Base-by-base conservation (phyloP, 2,329 filamentous ascomycete genomes). In the Sporothrix curviconia region DNA sequence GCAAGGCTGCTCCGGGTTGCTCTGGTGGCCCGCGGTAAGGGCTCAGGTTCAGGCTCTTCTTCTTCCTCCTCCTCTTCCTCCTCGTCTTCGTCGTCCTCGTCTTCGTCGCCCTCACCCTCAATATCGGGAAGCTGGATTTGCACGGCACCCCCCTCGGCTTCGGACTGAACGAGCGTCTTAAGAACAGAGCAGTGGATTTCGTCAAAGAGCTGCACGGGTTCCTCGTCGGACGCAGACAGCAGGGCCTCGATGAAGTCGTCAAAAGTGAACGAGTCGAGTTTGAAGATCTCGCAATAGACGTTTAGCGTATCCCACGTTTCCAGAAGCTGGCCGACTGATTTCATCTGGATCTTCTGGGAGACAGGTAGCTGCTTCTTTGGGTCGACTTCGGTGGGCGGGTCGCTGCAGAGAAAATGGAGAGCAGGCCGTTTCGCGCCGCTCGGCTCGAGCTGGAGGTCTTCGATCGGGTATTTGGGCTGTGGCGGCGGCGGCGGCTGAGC, bases 281-380 rank as follows among this genome's bases (percentile, higher is more conserved):
- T 84, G 68, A 95, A 95, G 17, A 96, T 87, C 66, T 96, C 90
- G 67, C 91, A 95, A 68, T 96, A 96, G n/a, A 99, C 92, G 66
- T 96, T 99, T 34, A 99, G 78, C 0, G 92, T 96, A 65, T 96
- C 91, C 94, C 94, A 99, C 0, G 89, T 90, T 72, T 96, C 92
- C 24, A 99, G 74, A 15, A 97, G 75, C 2, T 84, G 80, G 0
- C 92, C 91, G n/a, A 96, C 83, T 3, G 90, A 92, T 65, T 87
- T 84, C 83, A 92, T 94, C 19, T 85, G 75, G 55, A 97, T 84
- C 39, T 85, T 82, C 43, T 80, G 76, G 55, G 77, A 75, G 63
- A 75, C 72, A 15, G 76, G 69, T 1, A 22, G 25, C 2, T 43
- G 19, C n/a, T 74, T 69, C 56, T 71, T 72, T 40, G 75, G 72